A percentile compares a stretch with the other conserved stretches of the same genome.
phyloP scores from a whole-genome alignment of 441 rosid genomes.

The Gossypium davidsonii region DNA sequence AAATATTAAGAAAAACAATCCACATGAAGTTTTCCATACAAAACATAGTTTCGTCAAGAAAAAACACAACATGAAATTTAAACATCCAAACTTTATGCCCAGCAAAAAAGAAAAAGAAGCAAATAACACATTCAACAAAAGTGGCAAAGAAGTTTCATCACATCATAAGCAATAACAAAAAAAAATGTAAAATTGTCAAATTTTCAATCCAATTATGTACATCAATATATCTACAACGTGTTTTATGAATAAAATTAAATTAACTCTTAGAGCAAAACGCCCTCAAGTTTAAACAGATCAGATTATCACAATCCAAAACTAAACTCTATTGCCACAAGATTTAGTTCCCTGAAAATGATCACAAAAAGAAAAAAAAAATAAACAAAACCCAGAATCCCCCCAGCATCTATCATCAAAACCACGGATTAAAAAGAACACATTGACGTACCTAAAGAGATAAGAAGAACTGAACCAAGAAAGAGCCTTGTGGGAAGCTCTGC shows the following conservation, averaged over 20 bases:
- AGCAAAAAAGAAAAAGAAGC: background rate
- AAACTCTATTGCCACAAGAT: background rate
- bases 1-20: background rate
- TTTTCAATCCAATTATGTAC: background rate
- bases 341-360: background rate
- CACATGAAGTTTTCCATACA: background rate
- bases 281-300: background rate
- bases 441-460: constrained; percentile 29
- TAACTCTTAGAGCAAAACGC: background rate
- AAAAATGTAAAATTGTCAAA: background rate
- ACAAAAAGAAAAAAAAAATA: background rate
- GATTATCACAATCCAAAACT: background rate
- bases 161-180: background rate
- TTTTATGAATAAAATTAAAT: background rate
- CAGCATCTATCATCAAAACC: background rate
- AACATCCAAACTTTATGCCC: background rate
- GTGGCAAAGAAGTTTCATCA: background rate
- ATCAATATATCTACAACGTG: background rate
- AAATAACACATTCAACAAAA: background rate
- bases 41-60: background rate
- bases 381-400: background rate
- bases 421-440: background rate
- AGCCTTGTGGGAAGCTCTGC: constrained; percentile 27
- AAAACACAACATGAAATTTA: background rate
- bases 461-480: constrained; percentile 24